A percentile compares a stretch with the other conserved stretches of the same genome.
Conservation (phyloP, 208 protist species). For the Leishmania tropica region DNA sequence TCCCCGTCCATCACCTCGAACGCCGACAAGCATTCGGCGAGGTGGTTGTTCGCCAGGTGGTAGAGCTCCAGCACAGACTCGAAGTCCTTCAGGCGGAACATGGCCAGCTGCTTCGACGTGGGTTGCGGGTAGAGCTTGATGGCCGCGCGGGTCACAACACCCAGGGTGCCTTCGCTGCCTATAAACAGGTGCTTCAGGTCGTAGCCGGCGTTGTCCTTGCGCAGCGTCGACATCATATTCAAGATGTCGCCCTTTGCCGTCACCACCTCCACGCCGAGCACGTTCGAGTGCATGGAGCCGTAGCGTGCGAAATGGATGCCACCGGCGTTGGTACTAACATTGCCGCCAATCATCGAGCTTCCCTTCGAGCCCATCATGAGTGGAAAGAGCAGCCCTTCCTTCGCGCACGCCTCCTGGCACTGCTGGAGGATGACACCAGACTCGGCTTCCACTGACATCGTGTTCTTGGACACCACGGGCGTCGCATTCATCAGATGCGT, state of each 20-base stretch:
- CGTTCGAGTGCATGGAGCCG: constrained; percentile 94
- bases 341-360: constrained; percentile 97
- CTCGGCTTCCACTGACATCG: constrained; percentile 77
- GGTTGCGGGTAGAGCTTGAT: constrained; percentile 61
- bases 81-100: constrained; percentile 81
- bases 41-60: constrained; percentile 71
- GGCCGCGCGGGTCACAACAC: constrained; percentile 91
- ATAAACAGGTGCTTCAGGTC: constrained; percentile 98
- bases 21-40: constrained; percentile 94
- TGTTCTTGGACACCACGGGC: constrained; percentile 58
- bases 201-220: constrained; percentile 98
- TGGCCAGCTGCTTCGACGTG: constrained; percentile 80
- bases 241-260: constrained; percentile 79
- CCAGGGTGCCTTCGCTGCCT: constrained; percentile 96
- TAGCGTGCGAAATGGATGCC: constrained; percentile 96
- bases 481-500: constrained; percentile 91
- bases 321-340: constrained; percentile 97
- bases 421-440: constrained; percentile 93
- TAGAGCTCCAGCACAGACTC: constrained; percentile 73
- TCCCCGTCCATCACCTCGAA: constrained; percentile 94
- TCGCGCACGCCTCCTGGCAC: constrained; percentile 79
- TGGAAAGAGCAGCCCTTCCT: constrained; percentile 91
- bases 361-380: constrained; percentile 97
- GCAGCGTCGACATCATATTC: constrained; percentile 77
- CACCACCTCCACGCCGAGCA: constrained; percentile 95